Evolutionary conservation across 768 basidiomycete genomes (phyloP).

Genomic region (Xerocomellus dryophilus): DNA sequence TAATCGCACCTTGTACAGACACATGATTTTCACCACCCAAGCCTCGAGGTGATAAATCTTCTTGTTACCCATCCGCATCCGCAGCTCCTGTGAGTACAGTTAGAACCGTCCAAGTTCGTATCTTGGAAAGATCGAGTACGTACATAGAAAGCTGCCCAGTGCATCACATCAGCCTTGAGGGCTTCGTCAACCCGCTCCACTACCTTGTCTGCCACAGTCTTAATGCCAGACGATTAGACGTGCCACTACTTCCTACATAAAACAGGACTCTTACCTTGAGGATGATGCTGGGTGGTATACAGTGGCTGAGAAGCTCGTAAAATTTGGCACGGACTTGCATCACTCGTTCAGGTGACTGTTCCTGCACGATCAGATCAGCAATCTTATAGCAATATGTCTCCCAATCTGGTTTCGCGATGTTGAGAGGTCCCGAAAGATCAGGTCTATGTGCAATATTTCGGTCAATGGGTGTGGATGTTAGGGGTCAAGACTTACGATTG

Average conservation of each 20-base stretch:
- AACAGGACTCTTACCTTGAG: conserved; percentile 62
- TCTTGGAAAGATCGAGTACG: conserved; percentile 26
- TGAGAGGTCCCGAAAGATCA: conserved; percentile 74
- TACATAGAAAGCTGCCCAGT: conserved; percentile 97
- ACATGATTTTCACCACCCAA: conserved; percentile 97
- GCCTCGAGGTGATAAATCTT: conserved; percentile 98
- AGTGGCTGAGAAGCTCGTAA: conserved; percentile 94
- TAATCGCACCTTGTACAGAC: conserved; percentile 66
- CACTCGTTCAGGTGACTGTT: conserved; percentile 85
- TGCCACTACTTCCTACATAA: background rate
- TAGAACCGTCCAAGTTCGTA: background rate
- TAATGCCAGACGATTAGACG: conserved; percentile 2
- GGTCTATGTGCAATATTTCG: conserved; percentile 45
- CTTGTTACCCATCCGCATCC: conserved; percentile 92
- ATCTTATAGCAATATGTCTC: conserved; percentile 94
- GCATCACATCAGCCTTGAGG: conserved; percentile 90
- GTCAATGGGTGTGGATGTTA: background rate
- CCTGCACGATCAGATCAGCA: conserved; percentile 82
- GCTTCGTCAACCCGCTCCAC: conserved; percentile 86
- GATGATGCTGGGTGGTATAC: conserved; percentile 90
- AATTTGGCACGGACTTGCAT: conserved; percentile 92
- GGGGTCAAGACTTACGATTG: conserved; percentile 66
- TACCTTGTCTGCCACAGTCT: conserved; percentile 91
- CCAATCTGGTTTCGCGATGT: conserved; percentile 98
- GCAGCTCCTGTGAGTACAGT: conserved; percentile 63